Percentiles rank a stretch among this genome's conserved stretches.
Evolutionary conservation across 2,329 filamentous ascomycete species (phyloP).

Genomic region (Talaromyces sp.): DNA sequence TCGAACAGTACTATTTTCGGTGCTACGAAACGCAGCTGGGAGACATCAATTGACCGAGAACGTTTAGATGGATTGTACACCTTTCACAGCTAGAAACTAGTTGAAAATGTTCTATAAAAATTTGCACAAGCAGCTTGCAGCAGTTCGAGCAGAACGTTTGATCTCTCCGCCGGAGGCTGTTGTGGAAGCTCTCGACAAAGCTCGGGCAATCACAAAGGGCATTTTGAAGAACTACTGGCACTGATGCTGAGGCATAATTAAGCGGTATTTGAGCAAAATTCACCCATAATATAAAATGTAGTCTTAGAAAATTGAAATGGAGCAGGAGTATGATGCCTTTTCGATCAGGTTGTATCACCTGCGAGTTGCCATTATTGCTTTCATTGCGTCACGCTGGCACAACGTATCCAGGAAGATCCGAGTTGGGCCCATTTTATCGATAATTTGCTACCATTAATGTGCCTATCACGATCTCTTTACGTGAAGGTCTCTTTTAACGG

Average conservation of each 20-base stretch:
- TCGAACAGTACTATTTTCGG: constrained; percentile 44
- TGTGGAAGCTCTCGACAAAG: constrained; percentile 35
- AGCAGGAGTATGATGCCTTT: too few relatives aligned
- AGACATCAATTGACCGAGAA: constrained; percentile 25
- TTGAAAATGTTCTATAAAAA: constrained; percentile 32
- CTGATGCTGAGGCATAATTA: neutral
- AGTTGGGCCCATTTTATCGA: neutral
- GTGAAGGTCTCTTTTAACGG: neutral
- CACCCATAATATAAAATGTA: too few relatives aligned
- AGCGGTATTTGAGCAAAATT: too few relatives aligned
- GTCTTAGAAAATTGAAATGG: too few relatives aligned
- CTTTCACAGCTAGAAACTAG: neutral
- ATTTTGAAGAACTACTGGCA: neutral
- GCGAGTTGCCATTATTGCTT: neutral
- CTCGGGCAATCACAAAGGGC: neutral
- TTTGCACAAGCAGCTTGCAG: constrained; percentile 25
- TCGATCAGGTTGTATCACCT: neutral
- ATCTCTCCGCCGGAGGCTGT: constrained; percentile 40
- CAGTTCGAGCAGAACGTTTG: constrained; percentile 41
- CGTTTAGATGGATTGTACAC: constrained; percentile 31
- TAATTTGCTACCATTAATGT: neutral
- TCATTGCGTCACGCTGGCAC: neutral
- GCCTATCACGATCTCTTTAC: neutral
- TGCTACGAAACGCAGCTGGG: constrained; percentile 36
- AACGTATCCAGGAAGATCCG: neutral